Conservation (phyloP, 345 rosid species). For the Hibiscus syriacus region DNA sequence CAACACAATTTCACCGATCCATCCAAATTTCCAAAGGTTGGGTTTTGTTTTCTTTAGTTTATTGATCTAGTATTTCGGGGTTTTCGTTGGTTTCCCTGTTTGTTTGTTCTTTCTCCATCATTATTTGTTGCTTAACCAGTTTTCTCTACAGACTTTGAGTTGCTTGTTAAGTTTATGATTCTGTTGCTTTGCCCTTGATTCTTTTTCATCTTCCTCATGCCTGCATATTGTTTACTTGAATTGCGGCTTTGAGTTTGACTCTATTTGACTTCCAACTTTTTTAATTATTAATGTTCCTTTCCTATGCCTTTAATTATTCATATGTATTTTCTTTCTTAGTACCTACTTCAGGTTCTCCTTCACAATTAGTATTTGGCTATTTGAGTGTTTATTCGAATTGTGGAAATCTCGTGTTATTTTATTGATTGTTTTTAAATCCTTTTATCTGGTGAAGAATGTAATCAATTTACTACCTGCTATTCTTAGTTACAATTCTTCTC, state of each 20-base stretch:
- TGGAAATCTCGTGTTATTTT: not conserved
- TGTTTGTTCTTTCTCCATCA: not conserved
- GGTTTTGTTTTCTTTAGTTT: not conserved
- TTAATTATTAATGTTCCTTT: not conserved
- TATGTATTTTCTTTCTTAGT: not conserved
- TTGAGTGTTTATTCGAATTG: not conserved
- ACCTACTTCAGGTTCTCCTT: not conserved
- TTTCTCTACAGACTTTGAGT: not conserved
- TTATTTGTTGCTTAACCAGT: not conserved
- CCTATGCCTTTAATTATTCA: not conserved
- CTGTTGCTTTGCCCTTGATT: not conserved
- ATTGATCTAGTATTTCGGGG: not conserved
- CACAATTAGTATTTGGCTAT: not conserved
- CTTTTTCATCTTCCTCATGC: not conserved
- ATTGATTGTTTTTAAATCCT: not conserved
- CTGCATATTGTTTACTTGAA: not conserved
- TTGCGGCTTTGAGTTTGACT: not conserved
- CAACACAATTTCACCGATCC: not conserved
- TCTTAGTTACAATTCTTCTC: not conserved
- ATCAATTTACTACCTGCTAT: not conserved
- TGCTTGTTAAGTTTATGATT: slow-evolving; percentile 1
- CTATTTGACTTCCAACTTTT: not conserved
- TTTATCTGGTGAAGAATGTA: not conserved
- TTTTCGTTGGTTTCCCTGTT: not conserved
- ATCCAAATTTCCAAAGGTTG: not conserved